These are phyloP conservation scores for Otatea glauca DNA, from an alignment of 176 grass and related monocot species.

Conservation along the genomic window DNA sequence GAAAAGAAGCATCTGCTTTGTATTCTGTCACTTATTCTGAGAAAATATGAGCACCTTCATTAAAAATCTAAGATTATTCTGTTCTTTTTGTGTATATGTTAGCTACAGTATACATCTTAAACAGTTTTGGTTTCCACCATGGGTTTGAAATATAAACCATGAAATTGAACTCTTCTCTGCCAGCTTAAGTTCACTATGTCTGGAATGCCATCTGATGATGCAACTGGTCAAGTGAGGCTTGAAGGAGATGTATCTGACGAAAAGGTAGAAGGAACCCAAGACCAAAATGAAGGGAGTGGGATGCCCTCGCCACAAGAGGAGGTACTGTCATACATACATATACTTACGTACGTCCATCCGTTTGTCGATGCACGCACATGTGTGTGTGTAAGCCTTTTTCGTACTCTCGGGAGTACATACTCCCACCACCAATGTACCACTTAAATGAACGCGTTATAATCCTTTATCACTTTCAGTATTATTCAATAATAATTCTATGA, in stretches of 20 bases:
- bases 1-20: background rate
- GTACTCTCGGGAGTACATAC: too few relatives aligned
- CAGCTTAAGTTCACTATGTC: conserved; percentile 62
- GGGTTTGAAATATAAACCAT: conserved; percentile 6
- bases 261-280: conserved; percentile 56
- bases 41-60: background rate
- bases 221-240: conserved; percentile 35
- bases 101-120: background rate
- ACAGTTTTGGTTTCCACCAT: background rate
- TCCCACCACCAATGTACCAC: too few relatives aligned
- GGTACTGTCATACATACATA: background rate
- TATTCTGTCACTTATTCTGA: background rate
- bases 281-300: conserved; percentile 46
- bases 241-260: conserved; percentile 46
- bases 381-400: too few relatives aligned
- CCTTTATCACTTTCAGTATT: too few relatives aligned
- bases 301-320: conserved; percentile 72
- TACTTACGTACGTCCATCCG: too few relatives aligned
- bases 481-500: too few relatives aligned
- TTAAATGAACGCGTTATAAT: too few relatives aligned
- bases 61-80: background rate
- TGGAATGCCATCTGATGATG: conserved; percentile 52
- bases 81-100: background rate
- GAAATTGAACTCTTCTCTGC: conserved; percentile 8
- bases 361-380: too few relatives aligned